phyloP scores from a whole-genome alignment of 306 rosid species.

The Sesbania bispinosa region DNA sequence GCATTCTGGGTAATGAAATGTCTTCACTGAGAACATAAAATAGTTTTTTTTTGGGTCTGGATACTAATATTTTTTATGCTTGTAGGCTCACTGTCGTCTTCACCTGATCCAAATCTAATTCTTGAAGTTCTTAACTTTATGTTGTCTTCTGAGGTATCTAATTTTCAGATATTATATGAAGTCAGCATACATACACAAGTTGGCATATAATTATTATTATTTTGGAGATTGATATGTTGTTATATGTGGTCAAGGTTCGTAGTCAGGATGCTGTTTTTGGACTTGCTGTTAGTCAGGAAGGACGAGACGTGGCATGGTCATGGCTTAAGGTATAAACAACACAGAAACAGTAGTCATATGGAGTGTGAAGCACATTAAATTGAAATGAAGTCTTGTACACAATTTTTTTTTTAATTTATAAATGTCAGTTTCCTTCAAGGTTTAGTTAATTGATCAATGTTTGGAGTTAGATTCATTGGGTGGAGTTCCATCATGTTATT shows the following conservation, averaged over 20 bases:
- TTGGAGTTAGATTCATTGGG: conserved; percentile 15
- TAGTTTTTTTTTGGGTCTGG: conserved; percentile 1
- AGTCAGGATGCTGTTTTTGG: conserved; percentile 85
- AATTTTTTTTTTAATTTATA: not conserved
- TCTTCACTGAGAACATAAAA: not conserved
- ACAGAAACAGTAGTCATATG: conserved; percentile 7
- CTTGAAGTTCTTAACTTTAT: conserved; percentile 46
- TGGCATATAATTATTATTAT: conserved; percentile 2
- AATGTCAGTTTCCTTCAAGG: not conserved
- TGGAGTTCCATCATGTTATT: not conserved
- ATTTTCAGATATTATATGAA: conserved; percentile 13
- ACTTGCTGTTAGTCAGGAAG: conserved; percentile 51
- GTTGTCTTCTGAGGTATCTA: conserved; percentile 48
- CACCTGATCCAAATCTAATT: conserved; percentile 45
- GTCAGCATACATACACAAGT: not conserved
- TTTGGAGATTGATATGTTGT: conserved; percentile 30
- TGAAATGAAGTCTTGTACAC: not conserved
- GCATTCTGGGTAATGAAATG: conserved; percentile 62
- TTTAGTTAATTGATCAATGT: conserved; percentile 5
- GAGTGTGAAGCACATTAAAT: conserved; percentile 7
- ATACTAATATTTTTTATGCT: conserved; percentile 16
- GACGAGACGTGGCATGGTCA: conserved; percentile 82
- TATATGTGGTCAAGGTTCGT: conserved; percentile 54
- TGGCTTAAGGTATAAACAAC: conserved; percentile 75
- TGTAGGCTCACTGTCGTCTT: conserved; percentile 43